Percentiles rank a stretch among this genome's conserved stretches.
phyloP scores from a whole-genome alignment of 2,329 filamentous ascomycete species.

The Aspergillus sp. region DNA sequence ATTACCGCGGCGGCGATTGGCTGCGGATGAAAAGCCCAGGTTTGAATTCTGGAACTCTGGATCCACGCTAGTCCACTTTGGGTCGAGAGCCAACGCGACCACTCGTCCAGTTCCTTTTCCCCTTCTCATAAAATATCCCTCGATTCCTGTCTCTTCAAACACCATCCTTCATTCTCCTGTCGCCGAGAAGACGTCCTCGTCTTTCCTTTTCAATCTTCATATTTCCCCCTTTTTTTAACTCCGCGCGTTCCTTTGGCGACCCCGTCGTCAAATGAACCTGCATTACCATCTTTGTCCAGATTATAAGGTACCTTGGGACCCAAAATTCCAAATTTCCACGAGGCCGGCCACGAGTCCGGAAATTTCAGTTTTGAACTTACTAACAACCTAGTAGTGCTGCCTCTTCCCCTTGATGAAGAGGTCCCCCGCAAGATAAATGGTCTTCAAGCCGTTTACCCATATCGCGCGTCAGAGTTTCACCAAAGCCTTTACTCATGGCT shows the following conservation, averaged over 20 bases:
- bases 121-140: slow-evolving; percentile 18
- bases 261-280: slow-evolving; percentile 98
- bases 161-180: slow-evolving; percentile 7
- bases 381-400: slow-evolving; percentile 43
- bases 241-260: slow-evolving; percentile 90
- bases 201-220: background rate
- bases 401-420: slow-evolving; percentile 68
- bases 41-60: slow-evolving; percentile 12
- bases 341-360: background rate
- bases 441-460: slow-evolving; percentile 67
- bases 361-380: background rate
- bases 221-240: slow-evolving; percentile 7
- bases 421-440: slow-evolving; percentile 80
- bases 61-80: slow-evolving; percentile 19
- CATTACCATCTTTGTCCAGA: slow-evolving; percentile 63
- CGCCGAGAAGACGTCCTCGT: background rate
- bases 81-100: slow-evolving; percentile 11
- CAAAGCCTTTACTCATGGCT: slow-evolving; percentile 96
- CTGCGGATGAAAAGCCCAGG: slow-evolving; percentile 6
- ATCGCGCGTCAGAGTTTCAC: slow-evolving; percentile 97
- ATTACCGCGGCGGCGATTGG: slow-evolving; percentile 4
- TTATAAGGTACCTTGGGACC: slow-evolving; percentile 56
- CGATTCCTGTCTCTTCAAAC: slow-evolving; percentile 10
- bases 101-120: slow-evolving; percentile 14
- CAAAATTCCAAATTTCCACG: background rate